Evolutionary conservation across 2,329 filamentous ascomycete genomes (phyloP), one percentile per base, ranked within the genome.

Genomic region (Cytospora schulzeri): DNA sequence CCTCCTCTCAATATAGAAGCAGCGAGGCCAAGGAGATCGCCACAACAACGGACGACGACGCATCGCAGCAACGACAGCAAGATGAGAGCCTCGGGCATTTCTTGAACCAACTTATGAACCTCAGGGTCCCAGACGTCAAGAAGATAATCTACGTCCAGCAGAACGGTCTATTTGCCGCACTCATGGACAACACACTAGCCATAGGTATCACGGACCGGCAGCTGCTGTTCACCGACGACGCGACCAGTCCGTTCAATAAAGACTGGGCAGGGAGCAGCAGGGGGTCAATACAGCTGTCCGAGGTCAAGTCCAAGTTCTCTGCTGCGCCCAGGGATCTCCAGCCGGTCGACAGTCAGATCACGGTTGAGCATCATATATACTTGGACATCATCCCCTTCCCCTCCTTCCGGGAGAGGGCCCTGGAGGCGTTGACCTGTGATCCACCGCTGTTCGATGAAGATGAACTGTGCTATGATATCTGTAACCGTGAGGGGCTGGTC

Each of bases 111-210:
- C 35, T 65, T 15, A 57, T 54, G 48, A 45, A 29, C 19, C 48
- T 65, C 24, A 57, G 17, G 29, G 35, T 35, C 33, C 68, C 31
- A 50, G 14, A 57, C 24, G 57, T 61, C 11, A 58, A 56, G 26
- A 41, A n/a, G 22, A 45, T 60, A 8, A 64, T 70, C 48, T 63
- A 55, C 38, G 64, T 70, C 38, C 51, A 60, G 50, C 68, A 70
- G 64, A 62, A 57, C 41, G 69, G 71, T 8, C 71, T 76, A 57
- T 78, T 78, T 66, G 71, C 72, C 7, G 73, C 73, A 11, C 68
- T 77, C 1, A 68, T 79, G 6, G 73, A 75, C 14, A 80, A 79
- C 63, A 73, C 73, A 8, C 73, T 76, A 28, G 75, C 73, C 52
- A 70, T 75, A n/a, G 74, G 75, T 14, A 33, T 66, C 26, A 71